Evolutionary conservation across 2,329 filamentous ascomycete species (phyloP).

Genomic region (Diaporthe sp.): DNA sequence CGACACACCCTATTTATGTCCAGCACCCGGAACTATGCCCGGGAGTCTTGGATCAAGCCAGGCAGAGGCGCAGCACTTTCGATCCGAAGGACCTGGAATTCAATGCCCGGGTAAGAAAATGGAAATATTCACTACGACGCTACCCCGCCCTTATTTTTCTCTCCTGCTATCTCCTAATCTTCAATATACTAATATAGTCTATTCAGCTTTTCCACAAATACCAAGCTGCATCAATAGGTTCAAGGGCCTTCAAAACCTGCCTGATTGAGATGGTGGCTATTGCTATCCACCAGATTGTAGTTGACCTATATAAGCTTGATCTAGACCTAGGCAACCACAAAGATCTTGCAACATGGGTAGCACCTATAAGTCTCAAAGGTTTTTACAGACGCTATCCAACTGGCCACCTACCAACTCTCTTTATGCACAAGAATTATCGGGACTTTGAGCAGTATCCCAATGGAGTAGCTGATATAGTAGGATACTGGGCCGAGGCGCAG

Average conservation of each 20-base stretch:
- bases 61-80: constrained; percentile 1
- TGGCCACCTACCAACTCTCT: constrained; percentile 44
- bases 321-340: constrained; percentile 45
- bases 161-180: constrained; percentile 3
- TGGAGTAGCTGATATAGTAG: constrained; percentile 46
- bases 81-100: constrained; percentile 6
- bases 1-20: background rate
- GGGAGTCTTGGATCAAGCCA: constrained; percentile 28
- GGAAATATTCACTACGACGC: background rate
- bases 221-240: constrained; percentile 44
- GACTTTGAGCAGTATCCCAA: constrained; percentile 49
- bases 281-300: constrained; percentile 49
- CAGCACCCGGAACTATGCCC: constrained; percentile 38
- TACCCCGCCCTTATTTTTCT: no score
- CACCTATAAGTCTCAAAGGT: constrained; percentile 40
- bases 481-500: constrained; percentile 48
- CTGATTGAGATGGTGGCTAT: constrained; percentile 50
- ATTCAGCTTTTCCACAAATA: constrained; percentile 44
- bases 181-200: background rate
- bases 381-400: constrained; percentile 18
- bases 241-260: constrained; percentile 46
- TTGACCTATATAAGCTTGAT: constrained; percentile 44
- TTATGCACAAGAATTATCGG: constrained; percentile 47
- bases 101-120: background rate
- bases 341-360: constrained; percentile 44